Evolutionary conservation across 2,329 filamentous ascomycete genomes (phyloP).

Genomic region (Ceratocystis destructans): DNA sequence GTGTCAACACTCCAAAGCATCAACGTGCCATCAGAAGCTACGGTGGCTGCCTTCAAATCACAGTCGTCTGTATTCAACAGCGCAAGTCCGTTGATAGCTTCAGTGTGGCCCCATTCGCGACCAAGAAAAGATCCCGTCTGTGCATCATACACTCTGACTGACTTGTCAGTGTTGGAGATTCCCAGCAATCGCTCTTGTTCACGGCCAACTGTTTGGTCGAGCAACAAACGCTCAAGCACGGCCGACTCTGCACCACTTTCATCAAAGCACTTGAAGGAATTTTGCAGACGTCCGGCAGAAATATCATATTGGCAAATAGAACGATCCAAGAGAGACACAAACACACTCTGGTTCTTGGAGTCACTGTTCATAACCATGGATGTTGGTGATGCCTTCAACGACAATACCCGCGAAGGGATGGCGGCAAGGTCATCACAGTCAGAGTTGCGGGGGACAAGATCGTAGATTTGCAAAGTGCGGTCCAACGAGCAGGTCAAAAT

Average conservation of each 20-base stretch:
- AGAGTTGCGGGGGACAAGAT: constrained; percentile 56
- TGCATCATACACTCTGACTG: constrained; percentile 75
- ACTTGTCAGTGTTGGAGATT: constrained; percentile 92
- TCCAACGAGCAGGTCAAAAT: constrained; percentile 81
- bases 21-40: constrained; percentile 66
- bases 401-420: constrained; percentile 60
- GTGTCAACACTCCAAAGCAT: constrained; percentile 60
- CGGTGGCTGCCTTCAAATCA: constrained; percentile 51
- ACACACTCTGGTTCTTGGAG: constrained; percentile 35
- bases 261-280: constrained; percentile 72
- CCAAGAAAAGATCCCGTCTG: constrained; percentile 65
- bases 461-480: constrained; percentile 70
- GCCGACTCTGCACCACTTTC: constrained; percentile 68
- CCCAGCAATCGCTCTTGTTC: constrained; percentile 59
- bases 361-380: constrained; percentile 64
- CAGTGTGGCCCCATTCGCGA: constrained; percentile 88
- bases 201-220: constrained; percentile 41
- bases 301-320: constrained; percentile 50
- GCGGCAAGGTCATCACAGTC: constrained; percentile 58
- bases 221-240: constrained; percentile 63
- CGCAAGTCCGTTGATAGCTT: constrained; percentile 76
- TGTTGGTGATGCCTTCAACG: constrained; percentile 71
- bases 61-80: constrained; percentile 49
- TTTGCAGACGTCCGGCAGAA: constrained; percentile 52
- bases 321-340: constrained; percentile 47